These are phyloP conservation scores for Hymenoscyphus fructigenus DNA, from an alignment of 2,329 filamentous ascomycete species.

Conservation along the genomic window DNA sequence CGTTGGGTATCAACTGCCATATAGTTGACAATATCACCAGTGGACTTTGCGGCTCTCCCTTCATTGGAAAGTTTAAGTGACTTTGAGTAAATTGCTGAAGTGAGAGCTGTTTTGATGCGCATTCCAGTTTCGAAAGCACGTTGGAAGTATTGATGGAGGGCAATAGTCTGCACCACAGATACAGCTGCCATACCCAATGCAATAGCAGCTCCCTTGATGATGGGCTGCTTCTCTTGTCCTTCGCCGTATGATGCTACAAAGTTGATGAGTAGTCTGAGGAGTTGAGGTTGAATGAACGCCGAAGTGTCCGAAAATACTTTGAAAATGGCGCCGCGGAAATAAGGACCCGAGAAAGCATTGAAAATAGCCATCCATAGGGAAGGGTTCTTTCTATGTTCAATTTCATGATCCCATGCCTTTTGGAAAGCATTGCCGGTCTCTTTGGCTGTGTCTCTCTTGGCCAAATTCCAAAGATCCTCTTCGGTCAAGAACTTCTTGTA, in stretches of 20 bases:
- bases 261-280: conserved; percentile 77
- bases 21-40: conserved; percentile 97
- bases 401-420: conserved; percentile 72
- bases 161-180: conserved; percentile 81
- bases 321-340: conserved; percentile 77
- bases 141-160: conserved; percentile 97
- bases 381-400: conserved; percentile 68
- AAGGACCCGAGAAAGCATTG: conserved; percentile 80
- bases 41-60: conserved; percentile 82
- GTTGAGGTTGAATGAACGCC: conserved; percentile 87
- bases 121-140: conserved; percentile 92
- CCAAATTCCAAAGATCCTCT: conserved; percentile 91
- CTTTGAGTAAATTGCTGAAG: conserved; percentile 90
- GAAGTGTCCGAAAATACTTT: conserved; percentile 86
- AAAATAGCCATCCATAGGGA: conserved; percentile 87
- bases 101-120: conserved; percentile 89
- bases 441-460: conserved; percentile 75
- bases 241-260: conserved; percentile 77
- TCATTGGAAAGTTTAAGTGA: conserved; percentile 89
- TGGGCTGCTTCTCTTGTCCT: conserved; percentile 64
- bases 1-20: conserved; percentile 99
- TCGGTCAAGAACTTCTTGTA: conserved; percentile 91
- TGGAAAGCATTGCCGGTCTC: conserved; percentile 70
- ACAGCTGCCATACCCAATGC: conserved; percentile 89
- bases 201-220: conserved; percentile 82